Evolutionary conservation across 2,329 filamentous ascomycete genomes (phyloP).

Genomic region (Fusarium verticillioides): DNA sequence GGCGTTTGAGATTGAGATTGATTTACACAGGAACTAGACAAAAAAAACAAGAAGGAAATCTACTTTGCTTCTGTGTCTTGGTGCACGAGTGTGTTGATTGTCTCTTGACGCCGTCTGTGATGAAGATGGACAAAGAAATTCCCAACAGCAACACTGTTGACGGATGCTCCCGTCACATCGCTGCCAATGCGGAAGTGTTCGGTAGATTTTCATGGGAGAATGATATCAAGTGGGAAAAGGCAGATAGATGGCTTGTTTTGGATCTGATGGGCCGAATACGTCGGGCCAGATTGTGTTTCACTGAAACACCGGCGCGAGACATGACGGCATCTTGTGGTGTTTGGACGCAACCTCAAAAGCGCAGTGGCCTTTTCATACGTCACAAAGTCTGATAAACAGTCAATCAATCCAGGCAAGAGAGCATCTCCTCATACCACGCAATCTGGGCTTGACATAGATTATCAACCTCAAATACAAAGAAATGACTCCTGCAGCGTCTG

Average conservation of each 20-base stretch:
- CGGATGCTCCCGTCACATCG: constrained; percentile 7
- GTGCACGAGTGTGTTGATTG: constrained; percentile 24
- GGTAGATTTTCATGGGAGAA: constrained; percentile 1
- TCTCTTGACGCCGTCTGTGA: constrained; percentile 1
- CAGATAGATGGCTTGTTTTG: constrained; percentile 8
- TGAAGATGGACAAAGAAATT: constrained; percentile 1
- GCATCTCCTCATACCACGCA: constrained; percentile 6
- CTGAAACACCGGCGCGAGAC: constrained; percentile 36
- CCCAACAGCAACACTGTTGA: constrained; percentile 3
- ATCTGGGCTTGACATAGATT: neutral
- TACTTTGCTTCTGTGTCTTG: constrained; percentile 30
- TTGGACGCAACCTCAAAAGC: neutral
- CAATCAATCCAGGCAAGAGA: constrained; percentile 24
- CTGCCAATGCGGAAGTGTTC: neutral
- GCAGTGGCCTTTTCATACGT: constrained; percentile 20
- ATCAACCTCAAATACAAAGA: neutral
- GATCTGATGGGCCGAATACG: constrained; percentile 9
- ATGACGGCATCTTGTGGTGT: constrained; percentile 37
- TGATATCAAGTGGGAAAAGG: constrained; percentile 22
- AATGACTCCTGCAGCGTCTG: neutral
- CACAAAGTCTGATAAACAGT: constrained; percentile 24
- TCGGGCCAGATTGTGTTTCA: constrained; percentile 17
- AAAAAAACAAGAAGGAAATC: constrained; percentile 41
- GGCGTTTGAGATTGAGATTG: constrained; percentile 50
- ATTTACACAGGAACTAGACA: constrained; percentile 46